Evolutionary conservation across 257 asterid species (phyloP).

Genomic region (Solanum arcanum): DNA sequence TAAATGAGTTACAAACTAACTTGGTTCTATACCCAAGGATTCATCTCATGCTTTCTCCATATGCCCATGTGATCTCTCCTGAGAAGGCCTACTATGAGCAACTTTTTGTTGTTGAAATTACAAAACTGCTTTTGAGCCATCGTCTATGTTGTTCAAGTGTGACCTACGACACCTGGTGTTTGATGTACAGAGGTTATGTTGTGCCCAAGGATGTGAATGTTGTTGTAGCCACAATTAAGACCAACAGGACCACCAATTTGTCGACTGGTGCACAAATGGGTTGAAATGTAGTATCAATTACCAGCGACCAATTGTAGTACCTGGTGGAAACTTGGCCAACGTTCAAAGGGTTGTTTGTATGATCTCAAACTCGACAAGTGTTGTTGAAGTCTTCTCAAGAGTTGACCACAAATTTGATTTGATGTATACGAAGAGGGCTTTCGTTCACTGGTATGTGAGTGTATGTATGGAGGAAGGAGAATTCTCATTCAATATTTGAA

Average conservation of each 20-base stretch:
- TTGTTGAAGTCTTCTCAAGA: constrained; percentile 93
- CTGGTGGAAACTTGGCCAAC: constrained; percentile 90
- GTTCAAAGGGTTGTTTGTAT: constrained; percentile 93
- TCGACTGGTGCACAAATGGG: constrained; percentile 97
- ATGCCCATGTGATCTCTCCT: constrained; percentile 86
- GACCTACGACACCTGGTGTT: constrained; percentile 94
- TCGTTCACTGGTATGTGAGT: constrained; percentile 94
- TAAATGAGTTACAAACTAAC: constrained; percentile 92
- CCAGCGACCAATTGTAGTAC: constrained; percentile 94
- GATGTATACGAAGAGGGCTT: constrained; percentile 88
- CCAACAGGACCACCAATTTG: constrained; percentile 96
- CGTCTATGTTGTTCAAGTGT: constrained; percentile 93
- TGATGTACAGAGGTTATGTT: constrained; percentile 93
- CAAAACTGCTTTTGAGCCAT: constrained; percentile 96
- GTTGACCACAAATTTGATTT: constrained; percentile 86
- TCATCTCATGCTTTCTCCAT: constrained; percentile 92
- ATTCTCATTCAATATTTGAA: constrained; percentile 22
- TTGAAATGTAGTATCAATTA: constrained; percentile 93
- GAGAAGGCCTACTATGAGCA: constrained; percentile 94
- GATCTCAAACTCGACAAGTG: constrained; percentile 94
- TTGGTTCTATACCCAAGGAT: constrained; percentile 93
- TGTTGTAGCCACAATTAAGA: constrained; percentile 92
- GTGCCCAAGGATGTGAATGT: constrained; percentile 96
- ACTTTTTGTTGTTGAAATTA: constrained; percentile 81
- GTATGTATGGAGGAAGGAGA: constrained; percentile 99